Evolutionary conservation across 1,139 yeast species (phyloP).

Genomic region (Saccharomyces hybrid): DNA sequence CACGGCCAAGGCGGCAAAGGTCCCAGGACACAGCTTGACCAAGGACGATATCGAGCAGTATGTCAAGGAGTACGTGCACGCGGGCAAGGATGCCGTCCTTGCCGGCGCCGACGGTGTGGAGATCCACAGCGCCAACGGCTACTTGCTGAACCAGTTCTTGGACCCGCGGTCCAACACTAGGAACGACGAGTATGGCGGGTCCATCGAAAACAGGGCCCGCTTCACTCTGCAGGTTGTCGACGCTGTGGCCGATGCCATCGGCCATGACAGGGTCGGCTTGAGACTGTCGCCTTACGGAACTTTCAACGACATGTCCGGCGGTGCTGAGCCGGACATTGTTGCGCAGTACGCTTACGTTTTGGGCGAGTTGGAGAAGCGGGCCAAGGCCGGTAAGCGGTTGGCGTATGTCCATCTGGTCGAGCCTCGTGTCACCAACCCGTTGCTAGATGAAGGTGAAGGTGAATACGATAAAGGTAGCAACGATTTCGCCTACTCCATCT

Average conservation of each 20-base stretch:
- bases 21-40: conserved; percentile 19
- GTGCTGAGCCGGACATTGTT: conserved; percentile 22
- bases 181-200: conserved; percentile 39
- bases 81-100: conserved; percentile 28
- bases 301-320: conserved; percentile 32
- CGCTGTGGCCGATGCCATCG: conserved; percentile 26
- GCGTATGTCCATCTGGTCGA: conserved; percentile 48
- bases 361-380: conserved; percentile 28
- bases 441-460: conserved; percentile 7
- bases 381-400: conserved; percentile 31
- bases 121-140: conserved; percentile 34
- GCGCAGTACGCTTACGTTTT: conserved; percentile 30
- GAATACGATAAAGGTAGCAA: conserved; percentile 14
- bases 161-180: conserved; percentile 35
- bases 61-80: conserved; percentile 20
- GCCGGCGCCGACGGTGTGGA: conserved; percentile 38
- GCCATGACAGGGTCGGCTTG: conserved; percentile 26
- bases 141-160: conserved; percentile 34
- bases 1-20: conserved; percentile 17
- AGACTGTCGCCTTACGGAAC: conserved; percentile 34
- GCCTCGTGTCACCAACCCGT: conserved; percentile 27
- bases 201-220: conserved; percentile 34
- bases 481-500: conserved; percentile 28
- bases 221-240: conserved; percentile 31
- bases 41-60: conserved; percentile 20